These are phyloP conservation scores for Pseudozyma pruni DNA, from an alignment of 1,284 basidiomycete species.

Conservation along the genomic window DNA sequence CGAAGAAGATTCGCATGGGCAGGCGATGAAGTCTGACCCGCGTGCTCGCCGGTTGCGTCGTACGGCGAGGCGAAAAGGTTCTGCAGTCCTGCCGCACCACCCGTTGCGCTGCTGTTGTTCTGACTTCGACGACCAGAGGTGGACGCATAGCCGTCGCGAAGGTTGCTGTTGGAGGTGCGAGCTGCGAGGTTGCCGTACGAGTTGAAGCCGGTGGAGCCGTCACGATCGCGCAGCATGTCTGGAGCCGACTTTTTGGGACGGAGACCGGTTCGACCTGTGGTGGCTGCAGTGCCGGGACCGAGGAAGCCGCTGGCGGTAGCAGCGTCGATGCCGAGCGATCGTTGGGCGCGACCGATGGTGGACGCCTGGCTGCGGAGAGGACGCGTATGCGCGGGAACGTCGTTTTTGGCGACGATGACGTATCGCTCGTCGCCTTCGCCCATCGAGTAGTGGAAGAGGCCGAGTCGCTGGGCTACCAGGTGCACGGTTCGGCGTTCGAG, in stretches of 20 bases:
- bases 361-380: slow-evolving; percentile 58
- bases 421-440: slow-evolving; percentile 92
- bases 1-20: slow-evolving; percentile 42
- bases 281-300: slow-evolving; percentile 48
- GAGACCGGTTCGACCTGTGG: slow-evolving; percentile 54
- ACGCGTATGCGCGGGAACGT: slow-evolving; percentile 31
- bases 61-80: slow-evolving; percentile 60
- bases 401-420: slow-evolving; percentile 78
- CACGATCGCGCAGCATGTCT: slow-evolving; percentile 59
- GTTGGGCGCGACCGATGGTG: slow-evolving; percentile 55
- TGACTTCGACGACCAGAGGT: slow-evolving; percentile 67
- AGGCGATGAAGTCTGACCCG: slow-evolving; percentile 22
- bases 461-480: slow-evolving; percentile 92
- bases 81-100: slow-evolving; percentile 50
- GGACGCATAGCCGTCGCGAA: slow-evolving; percentile 56
- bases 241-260: slow-evolving; percentile 65
- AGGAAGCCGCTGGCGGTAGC: slow-evolving; percentile 30
- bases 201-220: slow-evolving; percentile 19
- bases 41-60: slow-evolving; percentile 41
- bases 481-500: slow-evolving; percentile 93
- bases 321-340: slow-evolving; percentile 24
- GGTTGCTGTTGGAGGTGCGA: slow-evolving; percentile 53
- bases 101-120: slow-evolving; percentile 40
- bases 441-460: slow-evolving; percentile 91
- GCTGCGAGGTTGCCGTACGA: slow-evolving; percentile 17